These are phyloP conservation scores for Boletus huronensis DNA, from an alignment of 768 basidiomycete genomes.

Conservation along the genomic window DNA sequence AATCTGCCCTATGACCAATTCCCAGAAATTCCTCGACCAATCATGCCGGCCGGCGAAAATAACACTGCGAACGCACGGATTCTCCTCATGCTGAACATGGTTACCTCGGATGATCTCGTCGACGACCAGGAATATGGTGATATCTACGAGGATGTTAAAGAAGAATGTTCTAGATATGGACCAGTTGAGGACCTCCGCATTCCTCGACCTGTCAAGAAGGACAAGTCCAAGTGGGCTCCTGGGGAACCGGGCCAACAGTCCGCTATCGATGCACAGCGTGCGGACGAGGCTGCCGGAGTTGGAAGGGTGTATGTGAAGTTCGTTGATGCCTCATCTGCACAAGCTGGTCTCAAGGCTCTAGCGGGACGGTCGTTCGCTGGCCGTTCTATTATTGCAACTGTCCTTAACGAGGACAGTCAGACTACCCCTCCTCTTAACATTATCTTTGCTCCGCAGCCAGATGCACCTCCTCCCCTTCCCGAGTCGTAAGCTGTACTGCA, in stretches of 20 bases:
- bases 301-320: constrained; percentile 97
- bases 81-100: constrained; percentile 98
- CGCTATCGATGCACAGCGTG: constrained; percentile 62
- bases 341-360: constrained; percentile 74
- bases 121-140: constrained; percentile 94
- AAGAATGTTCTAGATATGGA: constrained; percentile 83
- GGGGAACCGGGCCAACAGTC: constrained; percentile 59
- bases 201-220: constrained; percentile 84
- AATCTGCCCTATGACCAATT: constrained; percentile 75
- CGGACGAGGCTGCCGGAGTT: constrained; percentile 88
- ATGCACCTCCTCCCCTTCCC: constrained; percentile 76
- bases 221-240: constrained; percentile 71
- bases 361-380: constrained; percentile 89
- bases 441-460: constrained; percentile 82
- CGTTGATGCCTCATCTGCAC: constrained; percentile 54
- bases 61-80: constrained; percentile 67
- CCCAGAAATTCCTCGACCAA: constrained; percentile 81
- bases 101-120: constrained; percentile 84
- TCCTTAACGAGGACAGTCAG: constrained; percentile 79
- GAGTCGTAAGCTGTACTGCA: constrained; percentile 18
- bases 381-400: constrained; percentile 80
- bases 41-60: constrained; percentile 79
- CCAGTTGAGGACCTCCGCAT: constrained; percentile 81
- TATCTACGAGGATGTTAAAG: constrained; percentile 90
- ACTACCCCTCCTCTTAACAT: constrained; percentile 78